Conservation (phyloP, 495 filamentous ascomycete species). For the Glutinoglossum americanum region DNA sequence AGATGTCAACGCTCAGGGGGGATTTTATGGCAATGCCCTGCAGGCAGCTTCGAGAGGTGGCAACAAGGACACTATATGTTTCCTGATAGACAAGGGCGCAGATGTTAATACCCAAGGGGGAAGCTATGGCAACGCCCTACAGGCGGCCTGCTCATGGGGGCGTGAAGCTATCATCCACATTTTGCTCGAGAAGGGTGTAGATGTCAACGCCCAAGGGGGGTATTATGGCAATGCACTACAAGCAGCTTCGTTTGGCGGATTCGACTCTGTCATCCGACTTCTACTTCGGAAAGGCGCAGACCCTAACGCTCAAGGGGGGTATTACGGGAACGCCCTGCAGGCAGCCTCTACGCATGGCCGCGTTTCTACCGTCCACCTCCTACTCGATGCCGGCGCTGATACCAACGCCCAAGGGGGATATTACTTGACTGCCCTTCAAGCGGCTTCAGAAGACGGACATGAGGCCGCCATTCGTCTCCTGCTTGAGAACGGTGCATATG, state of each 20-base stretch:
- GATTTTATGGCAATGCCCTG: too few relatives aligned
- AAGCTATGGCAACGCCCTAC: too few relatives aligned
- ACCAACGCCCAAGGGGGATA: conserved; percentile 1
- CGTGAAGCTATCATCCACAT: too few relatives aligned
- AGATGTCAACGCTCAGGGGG: too few relatives aligned
- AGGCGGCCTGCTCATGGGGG: too few relatives aligned
- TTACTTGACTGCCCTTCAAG: not conserved
- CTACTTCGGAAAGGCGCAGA: conserved; percentile 5
- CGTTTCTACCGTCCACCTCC: conserved; percentile 4
- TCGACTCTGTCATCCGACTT: not conserved
- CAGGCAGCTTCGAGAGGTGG: too few relatives aligned
- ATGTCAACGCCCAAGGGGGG: too few relatives aligned
- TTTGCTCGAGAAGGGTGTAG: too few relatives aligned
- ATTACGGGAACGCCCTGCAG: conserved; percentile 13
- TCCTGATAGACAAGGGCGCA: too few relatives aligned
- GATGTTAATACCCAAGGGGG: not conserved
- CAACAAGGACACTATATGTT: too few relatives aligned
- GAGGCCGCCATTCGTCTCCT: conserved; percentile 1
- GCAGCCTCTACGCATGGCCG: conserved; percentile 2
- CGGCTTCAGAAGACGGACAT: not conserved
- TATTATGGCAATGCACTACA: too few relatives aligned
- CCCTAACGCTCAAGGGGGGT: too few relatives aligned
- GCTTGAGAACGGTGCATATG: conserved; percentile 10
- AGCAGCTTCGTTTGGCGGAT: not conserved
- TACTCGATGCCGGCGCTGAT: not conserved